phyloP scores from a whole-genome alignment of 2,329 filamentous ascomycete species.

The Claviceps sp. region DNA sequence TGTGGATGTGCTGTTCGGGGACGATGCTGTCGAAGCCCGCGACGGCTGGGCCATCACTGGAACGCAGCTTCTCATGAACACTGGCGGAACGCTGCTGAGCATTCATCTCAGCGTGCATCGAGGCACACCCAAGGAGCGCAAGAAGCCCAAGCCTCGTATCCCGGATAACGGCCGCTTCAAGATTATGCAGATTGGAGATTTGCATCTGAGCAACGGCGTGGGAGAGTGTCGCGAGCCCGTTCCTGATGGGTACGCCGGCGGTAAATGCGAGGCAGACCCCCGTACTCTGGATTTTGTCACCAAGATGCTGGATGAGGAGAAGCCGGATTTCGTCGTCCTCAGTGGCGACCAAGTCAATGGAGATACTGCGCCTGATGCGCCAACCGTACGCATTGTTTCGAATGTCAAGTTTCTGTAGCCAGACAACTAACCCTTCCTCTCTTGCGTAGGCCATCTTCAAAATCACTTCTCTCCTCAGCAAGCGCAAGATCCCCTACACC shows the following conservation, averaged over 20 bases:
- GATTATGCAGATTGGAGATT: slow-evolving; percentile 90
- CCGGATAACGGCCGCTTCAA: slow-evolving; percentile 88
- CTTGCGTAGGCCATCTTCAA: slow-evolving; percentile 69
- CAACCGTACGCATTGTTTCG: slow-evolving; percentile 46
- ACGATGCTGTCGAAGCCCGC: slow-evolving; percentile 82
- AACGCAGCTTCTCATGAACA: slow-evolving; percentile 58
- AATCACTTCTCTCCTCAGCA: slow-evolving; percentile 69
- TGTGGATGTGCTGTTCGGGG: slow-evolving; percentile 76
- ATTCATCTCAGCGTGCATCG: slow-evolving; percentile 68
- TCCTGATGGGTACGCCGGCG: slow-evolving; percentile 56
- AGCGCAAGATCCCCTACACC: slow-evolving; percentile 82
- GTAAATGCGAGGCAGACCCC: slow-evolving; percentile 80
- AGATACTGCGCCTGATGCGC: slow-evolving; percentile 79
- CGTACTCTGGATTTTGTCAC: slow-evolving; percentile 82
- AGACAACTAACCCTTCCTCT: background rate
- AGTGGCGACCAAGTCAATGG: slow-evolving; percentile 95
- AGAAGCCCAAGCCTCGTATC: slow-evolving; percentile 64
- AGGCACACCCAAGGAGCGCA: slow-evolving; percentile 49
- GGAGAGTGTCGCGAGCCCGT: slow-evolving; percentile 79
- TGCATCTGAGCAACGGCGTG: slow-evolving; percentile 83
- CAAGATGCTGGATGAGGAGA: slow-evolving; percentile 77
- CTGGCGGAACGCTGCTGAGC: slow-evolving; percentile 46
- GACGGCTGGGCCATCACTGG: slow-evolving; percentile 72
- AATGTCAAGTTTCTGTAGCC: background rate
- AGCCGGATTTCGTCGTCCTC: slow-evolving; percentile 81